phyloP scores from a whole-genome alignment of 2,329 filamentous ascomycete species.

The Tolypocladium guangdongense region DNA sequence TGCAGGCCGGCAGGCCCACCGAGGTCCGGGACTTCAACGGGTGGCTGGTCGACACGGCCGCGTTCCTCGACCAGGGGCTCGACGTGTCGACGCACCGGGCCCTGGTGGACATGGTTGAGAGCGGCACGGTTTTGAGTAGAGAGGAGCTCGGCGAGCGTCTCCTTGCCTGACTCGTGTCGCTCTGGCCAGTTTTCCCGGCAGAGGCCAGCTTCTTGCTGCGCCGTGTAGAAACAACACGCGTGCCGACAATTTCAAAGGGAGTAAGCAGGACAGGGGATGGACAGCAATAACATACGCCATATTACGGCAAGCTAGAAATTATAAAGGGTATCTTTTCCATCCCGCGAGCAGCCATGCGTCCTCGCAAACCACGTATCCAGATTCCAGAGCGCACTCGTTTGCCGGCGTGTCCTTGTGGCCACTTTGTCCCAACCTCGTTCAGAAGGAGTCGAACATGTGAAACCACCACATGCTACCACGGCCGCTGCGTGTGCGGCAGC shows the following conservation, averaged over 20 bases:
- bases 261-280: not conserved
- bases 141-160: conserved; percentile 21
- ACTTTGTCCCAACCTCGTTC: not conserved
- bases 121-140: conserved; percentile 17
- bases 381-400: not conserved
- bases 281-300: not conserved
- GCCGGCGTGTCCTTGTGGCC: not conserved
- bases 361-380: not conserved
- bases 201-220: not conserved
- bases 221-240: not conserved
- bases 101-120: conserved; percentile 33
- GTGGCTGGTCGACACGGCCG: conserved; percentile 39
- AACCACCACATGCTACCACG: no score
- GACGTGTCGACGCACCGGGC: conserved; percentile 27
- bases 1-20: conserved; percentile 36
- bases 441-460: not conserved
- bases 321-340: not conserved
- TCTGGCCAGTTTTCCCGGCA: no score
- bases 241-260: not conserved
- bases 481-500: conserved; percentile 9
- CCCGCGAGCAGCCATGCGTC: not conserved
- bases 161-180: no score
- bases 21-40: conserved; percentile 51
- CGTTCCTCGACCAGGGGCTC: conserved; percentile 21
- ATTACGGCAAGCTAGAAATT: not conserved